Conservation (phyloP, 306 rosid species). For the Pueraria montana region DNA sequence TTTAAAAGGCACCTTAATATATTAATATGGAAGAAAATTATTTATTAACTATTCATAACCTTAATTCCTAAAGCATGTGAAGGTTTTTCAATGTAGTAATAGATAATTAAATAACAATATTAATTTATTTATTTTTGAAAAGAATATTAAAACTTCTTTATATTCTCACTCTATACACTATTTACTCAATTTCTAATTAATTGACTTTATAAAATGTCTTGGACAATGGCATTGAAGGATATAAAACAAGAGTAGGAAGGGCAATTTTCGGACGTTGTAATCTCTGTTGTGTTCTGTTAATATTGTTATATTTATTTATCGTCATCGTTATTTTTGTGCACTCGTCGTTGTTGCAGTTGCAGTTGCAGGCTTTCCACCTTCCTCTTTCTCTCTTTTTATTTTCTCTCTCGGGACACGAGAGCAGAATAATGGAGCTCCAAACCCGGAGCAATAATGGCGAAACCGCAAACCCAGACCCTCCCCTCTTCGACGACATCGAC, state of each 20-base stretch:
- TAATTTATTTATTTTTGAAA: too few relatives aligned
- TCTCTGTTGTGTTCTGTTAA: background rate
- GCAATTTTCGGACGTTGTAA: background rate
- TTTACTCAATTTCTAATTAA: background rate
- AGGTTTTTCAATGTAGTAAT: too few relatives aligned
- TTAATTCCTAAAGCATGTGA: too few relatives aligned
- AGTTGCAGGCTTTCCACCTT: constrained; percentile 5
- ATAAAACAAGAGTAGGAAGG: background rate
- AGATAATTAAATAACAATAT: too few relatives aligned
- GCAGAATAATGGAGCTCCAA: constrained; percentile 13
- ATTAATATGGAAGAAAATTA: too few relatives aligned
- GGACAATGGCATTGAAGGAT: background rate
- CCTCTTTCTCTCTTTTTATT: too few relatives aligned
- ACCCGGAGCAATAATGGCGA: background rate
- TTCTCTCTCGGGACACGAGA: background rate
- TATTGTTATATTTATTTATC: background rate
- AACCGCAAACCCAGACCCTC: constrained; percentile 11
- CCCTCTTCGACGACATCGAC: constrained; percentile 66
- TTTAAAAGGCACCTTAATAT: too few relatives aligned
- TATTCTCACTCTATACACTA: background rate
- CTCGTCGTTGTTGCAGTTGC: background rate
- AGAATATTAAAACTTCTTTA: too few relatives aligned
- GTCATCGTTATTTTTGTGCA: background rate
- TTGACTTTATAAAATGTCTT: background rate
- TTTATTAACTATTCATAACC: too few relatives aligned